Evolutionary conservation across 2,329 filamentous ascomycete species (phyloP).

Genomic region (Intubia oerlemansii): DNA sequence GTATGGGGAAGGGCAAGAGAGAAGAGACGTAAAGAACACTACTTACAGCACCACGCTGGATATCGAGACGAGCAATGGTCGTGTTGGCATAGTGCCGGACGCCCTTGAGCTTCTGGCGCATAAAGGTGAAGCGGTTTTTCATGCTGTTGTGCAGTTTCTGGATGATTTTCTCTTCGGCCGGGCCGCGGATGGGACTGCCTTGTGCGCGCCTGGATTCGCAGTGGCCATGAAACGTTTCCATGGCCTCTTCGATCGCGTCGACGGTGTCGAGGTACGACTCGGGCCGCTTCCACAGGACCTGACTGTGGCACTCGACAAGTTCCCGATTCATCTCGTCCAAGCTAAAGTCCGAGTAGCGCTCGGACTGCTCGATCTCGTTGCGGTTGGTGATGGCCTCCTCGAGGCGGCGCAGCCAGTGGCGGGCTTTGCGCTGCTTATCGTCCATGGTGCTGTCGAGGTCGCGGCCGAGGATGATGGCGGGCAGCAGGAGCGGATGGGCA

Average conservation of each 20-base stretch:
- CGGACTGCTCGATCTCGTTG: conserved; percentile 33
- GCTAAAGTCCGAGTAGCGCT: conserved; percentile 31
- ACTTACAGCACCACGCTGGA: conserved; percentile 41
- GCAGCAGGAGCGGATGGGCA: conserved; percentile 36
- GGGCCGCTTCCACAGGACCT: conserved; percentile 18
- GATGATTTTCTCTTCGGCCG: conserved; percentile 13
- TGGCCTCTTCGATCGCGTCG: conserved; percentile 6
- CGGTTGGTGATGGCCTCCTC: conserved; percentile 41
- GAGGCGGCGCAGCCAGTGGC: conserved; percentile 18
- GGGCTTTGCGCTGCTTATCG: conserved; percentile 7
- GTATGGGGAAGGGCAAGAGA: background rate
- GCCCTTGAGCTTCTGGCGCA: conserved; percentile 36
- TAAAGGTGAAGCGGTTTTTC: conserved; percentile 33
- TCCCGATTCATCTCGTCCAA: conserved; percentile 39
- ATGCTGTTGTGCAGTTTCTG: conserved; percentile 30
- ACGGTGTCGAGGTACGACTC: conserved; percentile 26
- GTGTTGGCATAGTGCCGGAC: conserved; percentile 42
- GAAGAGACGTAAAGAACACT: conserved; percentile 15
- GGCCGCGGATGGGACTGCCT: too few species aligned
- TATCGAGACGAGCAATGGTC: conserved; percentile 36
- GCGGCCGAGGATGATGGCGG: conserved; percentile 34
- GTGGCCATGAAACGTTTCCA: conserved; percentile 6
- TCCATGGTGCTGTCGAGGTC: conserved; percentile 34
- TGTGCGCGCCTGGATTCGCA: too few species aligned
- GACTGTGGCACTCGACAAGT: conserved; percentile 36